Conservation (phyloP, 495 filamentous ascomycete genomes). For the Elaphomyces granulatus region DNA sequence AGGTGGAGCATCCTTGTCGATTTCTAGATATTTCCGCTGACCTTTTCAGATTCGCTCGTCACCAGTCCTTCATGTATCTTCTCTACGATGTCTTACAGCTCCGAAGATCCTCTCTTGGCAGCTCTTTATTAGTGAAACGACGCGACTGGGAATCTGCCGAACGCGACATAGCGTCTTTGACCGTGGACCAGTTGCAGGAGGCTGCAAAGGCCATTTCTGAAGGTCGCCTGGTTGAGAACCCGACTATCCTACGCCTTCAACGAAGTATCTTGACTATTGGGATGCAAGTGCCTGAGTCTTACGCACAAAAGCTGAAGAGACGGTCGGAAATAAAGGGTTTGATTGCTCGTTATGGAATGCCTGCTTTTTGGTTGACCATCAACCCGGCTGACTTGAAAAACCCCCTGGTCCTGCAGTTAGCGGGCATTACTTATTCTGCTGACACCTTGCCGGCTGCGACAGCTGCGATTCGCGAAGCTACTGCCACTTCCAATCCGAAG, state of each 20-base stretch:
- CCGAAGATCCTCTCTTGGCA: slow-evolving; percentile 5
- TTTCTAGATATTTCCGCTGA: background rate
- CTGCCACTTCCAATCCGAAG: no score
- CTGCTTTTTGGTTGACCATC: slow-evolving; percentile 7
- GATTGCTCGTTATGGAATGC: slow-evolving; percentile 5
- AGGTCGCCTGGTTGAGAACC: background rate
- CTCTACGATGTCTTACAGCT: slow-evolving; percentile 5
- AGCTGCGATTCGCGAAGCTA: no score
- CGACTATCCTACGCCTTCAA: background rate
- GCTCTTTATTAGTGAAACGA: slow-evolving; percentile 2
- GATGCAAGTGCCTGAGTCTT: slow-evolving; percentile 2
- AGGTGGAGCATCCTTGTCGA: slow-evolving; percentile 2
- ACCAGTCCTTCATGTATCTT: slow-evolving; percentile 7
- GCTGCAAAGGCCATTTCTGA: slow-evolving; percentile 1
- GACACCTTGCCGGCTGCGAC: no score
- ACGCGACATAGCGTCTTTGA: slow-evolving; percentile 1
- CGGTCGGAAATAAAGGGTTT: slow-evolving; percentile 3
- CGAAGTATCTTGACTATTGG: slow-evolving; percentile 1
- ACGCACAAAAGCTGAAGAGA: slow-evolving; percentile 2
- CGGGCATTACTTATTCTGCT: no score
- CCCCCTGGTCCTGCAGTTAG: no score
- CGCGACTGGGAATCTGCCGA: slow-evolving; percentile 1
- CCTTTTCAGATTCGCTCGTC: slow-evolving; percentile 6
- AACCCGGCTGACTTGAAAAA: slow-evolving; percentile 5
- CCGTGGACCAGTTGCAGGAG: slow-evolving; percentile 1